Evolutionary conservation across 257 asterid genomes (phyloP).

Genomic region (Solanum okadae): DNA sequence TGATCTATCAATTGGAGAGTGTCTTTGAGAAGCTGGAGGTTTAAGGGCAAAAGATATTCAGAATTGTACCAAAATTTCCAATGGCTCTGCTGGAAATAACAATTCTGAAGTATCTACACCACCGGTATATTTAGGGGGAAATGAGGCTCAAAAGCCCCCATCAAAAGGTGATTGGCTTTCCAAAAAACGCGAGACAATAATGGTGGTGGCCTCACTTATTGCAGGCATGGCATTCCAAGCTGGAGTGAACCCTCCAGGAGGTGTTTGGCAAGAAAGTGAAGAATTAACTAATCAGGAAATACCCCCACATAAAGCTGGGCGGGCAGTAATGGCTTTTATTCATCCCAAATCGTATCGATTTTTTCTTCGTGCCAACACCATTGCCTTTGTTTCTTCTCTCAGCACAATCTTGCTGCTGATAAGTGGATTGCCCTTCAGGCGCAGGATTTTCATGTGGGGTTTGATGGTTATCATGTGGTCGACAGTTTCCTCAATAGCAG

Average conservation of each 20-base stretch:
- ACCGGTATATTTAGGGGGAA: not conserved
- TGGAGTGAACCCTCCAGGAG: conserved; percentile 17
- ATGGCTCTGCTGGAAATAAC: not conserved
- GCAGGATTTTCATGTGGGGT: too few relatives aligned
- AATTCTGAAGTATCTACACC: not conserved
- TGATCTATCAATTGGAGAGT: conserved; percentile 19
- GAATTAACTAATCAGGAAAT: not conserved
- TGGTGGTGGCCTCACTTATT: conserved; percentile 34
- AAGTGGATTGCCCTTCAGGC: too few relatives aligned
- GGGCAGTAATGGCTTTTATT: conserved; percentile 29
- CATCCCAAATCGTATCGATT: conserved; percentile 10
- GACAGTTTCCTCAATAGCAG: conserved; percentile 26
- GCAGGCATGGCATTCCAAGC: conserved; percentile 38
- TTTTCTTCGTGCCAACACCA: conserved; percentile 27
- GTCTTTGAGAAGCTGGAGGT: conserved; percentile 17
- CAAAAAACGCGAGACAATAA: conserved; percentile 20
- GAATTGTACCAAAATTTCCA: not conserved
- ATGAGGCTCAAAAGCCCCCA: not conserved
- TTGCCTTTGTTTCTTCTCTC: too few relatives aligned
- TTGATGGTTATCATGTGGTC: too few relatives aligned
- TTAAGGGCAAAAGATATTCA: not conserved
- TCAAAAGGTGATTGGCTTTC: conserved; percentile 19
- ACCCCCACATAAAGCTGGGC: conserved; percentile 25
- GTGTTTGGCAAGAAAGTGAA: conserved; percentile 6
- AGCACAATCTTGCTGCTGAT: too few relatives aligned